Percentiles rank a stretch among this genome's conserved stretches.
Evolutionary conservation across 805 yeast genomes (phyloP).

Genomic region (Grigorovia transvaalensis): DNA sequence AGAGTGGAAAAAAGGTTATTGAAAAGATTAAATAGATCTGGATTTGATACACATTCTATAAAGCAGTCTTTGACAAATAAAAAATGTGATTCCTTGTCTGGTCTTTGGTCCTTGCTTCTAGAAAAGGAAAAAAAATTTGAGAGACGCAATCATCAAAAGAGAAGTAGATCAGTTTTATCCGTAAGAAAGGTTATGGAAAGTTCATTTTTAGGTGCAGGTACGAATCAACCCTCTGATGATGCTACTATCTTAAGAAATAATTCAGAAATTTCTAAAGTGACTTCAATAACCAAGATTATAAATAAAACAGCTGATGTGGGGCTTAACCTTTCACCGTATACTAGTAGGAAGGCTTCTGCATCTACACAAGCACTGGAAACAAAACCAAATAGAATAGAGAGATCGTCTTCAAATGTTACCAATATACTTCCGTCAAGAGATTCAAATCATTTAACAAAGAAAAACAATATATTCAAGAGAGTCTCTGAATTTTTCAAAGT

Average conservation of each 20-base stretch:
- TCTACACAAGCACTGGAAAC: not conserved
- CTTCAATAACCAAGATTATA: slow-evolving; percentile 9
- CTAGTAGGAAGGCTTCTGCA: slow-evolving; percentile 3
- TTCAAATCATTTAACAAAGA: slow-evolving; percentile 9
- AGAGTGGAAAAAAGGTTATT: slow-evolving; percentile 53
- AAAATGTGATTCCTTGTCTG: slow-evolving; percentile 63
- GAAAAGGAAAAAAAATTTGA: slow-evolving; percentile 35
- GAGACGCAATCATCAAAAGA: slow-evolving; percentile 23
- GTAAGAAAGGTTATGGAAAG: slow-evolving; percentile 25
- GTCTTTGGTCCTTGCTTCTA: slow-evolving; percentile 59
- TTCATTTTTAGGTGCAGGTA: not conserved
- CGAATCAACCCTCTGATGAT: not conserved
- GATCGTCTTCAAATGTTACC: not conserved
- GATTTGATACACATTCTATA: slow-evolving; percentile 53
- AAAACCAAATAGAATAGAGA: not conserved
- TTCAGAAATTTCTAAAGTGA: slow-evolving; percentile 5
- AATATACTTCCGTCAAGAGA: not conserved
- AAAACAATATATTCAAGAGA: slow-evolving; percentile 25
- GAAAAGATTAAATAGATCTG: slow-evolving; percentile 46
- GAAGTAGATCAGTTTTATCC: slow-evolving; percentile 29
- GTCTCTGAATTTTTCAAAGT: slow-evolving; percentile 28
- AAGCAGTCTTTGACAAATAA: slow-evolving; percentile 46
- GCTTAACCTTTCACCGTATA: slow-evolving; percentile 1
- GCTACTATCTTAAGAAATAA: slow-evolving; percentile 4
- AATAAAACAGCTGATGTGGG: slow-evolving; percentile 6